Base-by-base conservation (phyloP, 352 stramenopile species). In the Phytophthora macrochlamydospora region DNA sequence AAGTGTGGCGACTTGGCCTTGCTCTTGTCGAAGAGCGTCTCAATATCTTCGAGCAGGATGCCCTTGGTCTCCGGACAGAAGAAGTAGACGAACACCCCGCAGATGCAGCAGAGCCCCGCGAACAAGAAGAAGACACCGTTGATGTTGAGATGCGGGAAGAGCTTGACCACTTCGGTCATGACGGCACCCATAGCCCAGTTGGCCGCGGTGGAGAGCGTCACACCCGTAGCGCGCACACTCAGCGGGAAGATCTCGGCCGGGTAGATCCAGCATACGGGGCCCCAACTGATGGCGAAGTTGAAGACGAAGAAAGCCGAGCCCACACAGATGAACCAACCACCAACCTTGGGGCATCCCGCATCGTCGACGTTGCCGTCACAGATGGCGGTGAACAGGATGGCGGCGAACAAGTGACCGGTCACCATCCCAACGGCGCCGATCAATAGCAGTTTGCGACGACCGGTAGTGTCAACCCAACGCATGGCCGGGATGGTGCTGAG, bases 71-170 rank as follows among this genome's bases (percentile, higher is more conserved):
- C 57, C n/a, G 57, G 57, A 24, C 57, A 64, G 24, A 88, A 75
- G 60, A 82, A 76, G 51, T 71, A 80, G 33, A 90, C 83, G 35
- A 81, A 81, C 9, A 74, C 67, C 18, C 56, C 68, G 29, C 59
- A 76, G 56, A 83, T 58, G 65, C 51, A 63, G 65, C 65, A 72
- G n/a, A 68, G 48, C 12, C 44, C 65, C 18, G 65, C 53, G 46
- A 72, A 72, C 42, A 72, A 40, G 57, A 64, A 64, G 57, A 64
- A 64, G 5, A 64, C 57, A 28, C 57, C 57, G 57, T 64, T 64
- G 57, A 64, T 64, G 46, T 64, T 64, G 0, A 64, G 28, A 46
- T 64, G 57, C 38, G 57, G 57, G 56, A 63, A 63, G 35, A 63
- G 56, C 56, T 63, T 63, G 13, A 63, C 56, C 12, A 63, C 56